These are phyloP conservation scores for Byssochlamys sp. DNA, from an alignment of 2,329 filamentous ascomycete species.

Conservation along the genomic window DNA sequence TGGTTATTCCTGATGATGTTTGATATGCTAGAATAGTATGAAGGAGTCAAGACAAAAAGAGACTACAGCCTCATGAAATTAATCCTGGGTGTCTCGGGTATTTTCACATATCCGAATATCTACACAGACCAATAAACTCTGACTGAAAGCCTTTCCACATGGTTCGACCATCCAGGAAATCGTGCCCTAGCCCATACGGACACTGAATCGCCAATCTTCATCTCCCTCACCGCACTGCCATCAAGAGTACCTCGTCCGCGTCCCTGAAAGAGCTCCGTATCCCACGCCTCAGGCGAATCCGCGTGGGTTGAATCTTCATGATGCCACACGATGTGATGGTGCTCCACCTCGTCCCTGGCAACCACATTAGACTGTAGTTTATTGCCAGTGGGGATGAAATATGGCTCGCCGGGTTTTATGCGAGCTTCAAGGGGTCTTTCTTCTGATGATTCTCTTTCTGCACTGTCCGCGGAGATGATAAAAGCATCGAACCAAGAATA, in stretches of 20 bases:
- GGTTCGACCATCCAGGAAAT: conserved; percentile 28
- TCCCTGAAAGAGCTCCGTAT: conserved; percentile 21
- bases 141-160: conserved; percentile 21
- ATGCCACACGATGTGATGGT: conserved; percentile 26
- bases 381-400: conserved; percentile 17
- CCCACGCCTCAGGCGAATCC: conserved; percentile 23
- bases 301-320: conserved; percentile 20
- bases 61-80: too few relatives aligned
- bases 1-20: too few relatives aligned
- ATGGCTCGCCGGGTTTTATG: conserved; percentile 13
- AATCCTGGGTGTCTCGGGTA: too few relatives aligned
- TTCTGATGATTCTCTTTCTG: conserved; percentile 7
- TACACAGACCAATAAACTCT: conserved; percentile 31
- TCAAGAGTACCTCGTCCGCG: conserved; percentile 26
- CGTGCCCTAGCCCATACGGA: conserved; percentile 29
- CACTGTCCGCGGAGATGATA: conserved; percentile 11
- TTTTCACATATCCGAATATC: not conserved
- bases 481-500: conserved; percentile 33
- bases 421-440: not conserved
- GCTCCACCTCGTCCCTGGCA: conserved; percentile 11
- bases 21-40: too few relatives aligned
- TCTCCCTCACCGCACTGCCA: conserved; percentile 23
- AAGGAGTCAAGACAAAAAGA: too few relatives aligned
- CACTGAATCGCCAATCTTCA: conserved; percentile 29
- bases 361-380: conserved; percentile 25